A percentile compares a stretch with the other conserved stretches of the same genome.
Conservation (phyloP, 2,329 filamentous ascomycete species). For the Pseudocercospora vitis region DNA sequence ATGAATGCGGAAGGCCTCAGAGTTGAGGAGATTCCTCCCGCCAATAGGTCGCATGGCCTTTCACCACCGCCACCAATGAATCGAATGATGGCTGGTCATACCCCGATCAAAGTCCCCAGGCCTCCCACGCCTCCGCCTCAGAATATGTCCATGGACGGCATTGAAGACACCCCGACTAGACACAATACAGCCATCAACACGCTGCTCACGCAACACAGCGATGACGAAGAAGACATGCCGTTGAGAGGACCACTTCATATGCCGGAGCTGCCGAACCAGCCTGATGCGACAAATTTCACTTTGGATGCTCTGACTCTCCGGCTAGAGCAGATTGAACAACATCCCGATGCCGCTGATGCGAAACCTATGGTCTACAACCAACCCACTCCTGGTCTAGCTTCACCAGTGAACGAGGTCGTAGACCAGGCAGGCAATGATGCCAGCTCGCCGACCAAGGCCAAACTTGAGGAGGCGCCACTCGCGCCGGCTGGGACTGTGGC, state of each 20-base stretch:
- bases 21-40: constrained; percentile 38
- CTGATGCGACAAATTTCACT: constrained; percentile 39
- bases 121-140: constrained; percentile 33
- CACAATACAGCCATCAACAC: constrained; percentile 40
- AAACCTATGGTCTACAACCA: constrained; percentile 35
- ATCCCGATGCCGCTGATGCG: constrained; percentile 35
- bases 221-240: constrained; percentile 35
- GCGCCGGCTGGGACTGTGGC: constrained; percentile 12
- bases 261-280: constrained; percentile 38
- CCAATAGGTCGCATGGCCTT: constrained; percentile 25
- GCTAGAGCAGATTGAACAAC: constrained; percentile 36
- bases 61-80: constrained; percentile 37
- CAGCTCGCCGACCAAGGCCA: not conserved
- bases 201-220: constrained; percentile 30
- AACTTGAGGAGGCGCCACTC: constrained; percentile 14
- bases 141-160: constrained; percentile 30
- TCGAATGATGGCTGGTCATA: constrained; percentile 37
- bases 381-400: constrained; percentile 33
- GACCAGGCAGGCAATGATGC: constrained; percentile 4
- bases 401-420: constrained; percentile 25
- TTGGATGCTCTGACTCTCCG: constrained; percentile 36
- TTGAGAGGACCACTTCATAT: constrained; percentile 40
- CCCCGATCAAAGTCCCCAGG: constrained; percentile 35
- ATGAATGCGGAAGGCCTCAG: constrained; percentile 28
- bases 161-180: constrained; percentile 40